Base-by-base conservation (phyloP, 2,329 filamentous ascomycete species). In the Neonectria ditissima region DNA sequence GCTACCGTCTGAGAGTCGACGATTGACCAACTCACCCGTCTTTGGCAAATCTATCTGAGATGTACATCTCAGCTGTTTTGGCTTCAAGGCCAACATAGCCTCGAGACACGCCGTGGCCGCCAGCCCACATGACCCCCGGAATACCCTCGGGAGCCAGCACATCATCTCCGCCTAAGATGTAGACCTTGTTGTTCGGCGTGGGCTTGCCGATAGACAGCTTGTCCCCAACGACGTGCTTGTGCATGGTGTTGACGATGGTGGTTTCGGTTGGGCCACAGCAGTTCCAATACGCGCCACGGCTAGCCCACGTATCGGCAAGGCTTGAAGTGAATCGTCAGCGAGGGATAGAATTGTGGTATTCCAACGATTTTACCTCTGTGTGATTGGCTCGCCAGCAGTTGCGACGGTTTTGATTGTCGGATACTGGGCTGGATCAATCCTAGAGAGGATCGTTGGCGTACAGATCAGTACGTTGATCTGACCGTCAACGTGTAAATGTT, bases 181-280 rank as follows among this genome's bases (percentile, higher is more conserved):
- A 87, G 4, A 87, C 82, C 0, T 62, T 71, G 0, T 66, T 88
- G 73, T 89, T 89, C 3, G 86, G 84, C 1, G 84, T 83, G 0
- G 86, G 86, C 32, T 73, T 79, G 5, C 87, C 87, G 63, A 89
- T 88, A 0, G 85, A 83, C 4, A 89, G 72, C 2, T 77, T 74
- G 37, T 77, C 73, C 2, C 84, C 84, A 0, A 79, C 76, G 18
- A 76, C 70, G 69, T 88, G 86, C 41, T 77, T 77, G 56, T 85
- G 82, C 75, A 85, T 84, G 5, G 86, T 86, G 73, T 89, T 88
- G 56, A 89, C 80, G 54, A 89, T 86, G 1, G 84, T 88, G 14
- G 86, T 84, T 71, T 89, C 87, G 0, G 87, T 88, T 1, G 87
- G 86, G 2, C 87, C 87, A 69, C 86, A 89, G 67, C 84, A 83